Conservation (phyloP, 306 rosid species). For the Cicer pinnatifidum region DNA sequence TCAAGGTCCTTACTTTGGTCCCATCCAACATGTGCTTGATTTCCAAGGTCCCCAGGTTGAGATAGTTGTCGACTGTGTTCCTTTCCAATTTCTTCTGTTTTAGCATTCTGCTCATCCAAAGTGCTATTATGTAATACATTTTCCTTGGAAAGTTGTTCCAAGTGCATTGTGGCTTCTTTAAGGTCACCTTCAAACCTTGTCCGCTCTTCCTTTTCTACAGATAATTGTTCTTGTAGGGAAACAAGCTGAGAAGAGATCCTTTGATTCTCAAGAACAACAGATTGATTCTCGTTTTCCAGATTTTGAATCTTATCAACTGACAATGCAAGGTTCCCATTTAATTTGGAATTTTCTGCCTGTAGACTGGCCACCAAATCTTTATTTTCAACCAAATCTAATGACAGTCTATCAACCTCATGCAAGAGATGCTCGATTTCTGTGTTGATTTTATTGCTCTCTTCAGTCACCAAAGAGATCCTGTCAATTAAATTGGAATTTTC, state of each 20-base stretch:
- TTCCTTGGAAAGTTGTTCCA: conserved; percentile 73
- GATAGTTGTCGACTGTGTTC: conserved; percentile 45
- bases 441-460: conserved; percentile 58
- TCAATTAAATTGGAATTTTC: conserved; percentile 63
- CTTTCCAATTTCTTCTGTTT: conserved; percentile 53
- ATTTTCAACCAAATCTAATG: conserved; percentile 55
- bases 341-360: conserved; percentile 58
- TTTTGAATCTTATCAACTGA: conserved; percentile 56
- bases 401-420: conserved; percentile 60
- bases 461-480: conserved; percentile 57
- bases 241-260: conserved; percentile 55
- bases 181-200: conserved; percentile 61
- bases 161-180: conserved; percentile 50
- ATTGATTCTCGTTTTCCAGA: conserved; percentile 64
- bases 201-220: conserved; percentile 56
- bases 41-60: conserved; percentile 50
- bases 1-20: conserved; percentile 49
- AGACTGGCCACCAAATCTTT: conserved; percentile 59
- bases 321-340: conserved; percentile 60
- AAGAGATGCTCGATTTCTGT: conserved; percentile 57
- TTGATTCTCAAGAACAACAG: conserved; percentile 59
- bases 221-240: conserved; percentile 60
- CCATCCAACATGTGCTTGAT: conserved; percentile 45
- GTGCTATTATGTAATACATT: conserved; percentile 60
- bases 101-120: conserved; percentile 62